A percentile compares a stretch with the other conserved stretches of the same genome.
phyloP scores from a whole-genome alignment of 129 eudicot species.

The Oenanthe sinensis region DNA sequence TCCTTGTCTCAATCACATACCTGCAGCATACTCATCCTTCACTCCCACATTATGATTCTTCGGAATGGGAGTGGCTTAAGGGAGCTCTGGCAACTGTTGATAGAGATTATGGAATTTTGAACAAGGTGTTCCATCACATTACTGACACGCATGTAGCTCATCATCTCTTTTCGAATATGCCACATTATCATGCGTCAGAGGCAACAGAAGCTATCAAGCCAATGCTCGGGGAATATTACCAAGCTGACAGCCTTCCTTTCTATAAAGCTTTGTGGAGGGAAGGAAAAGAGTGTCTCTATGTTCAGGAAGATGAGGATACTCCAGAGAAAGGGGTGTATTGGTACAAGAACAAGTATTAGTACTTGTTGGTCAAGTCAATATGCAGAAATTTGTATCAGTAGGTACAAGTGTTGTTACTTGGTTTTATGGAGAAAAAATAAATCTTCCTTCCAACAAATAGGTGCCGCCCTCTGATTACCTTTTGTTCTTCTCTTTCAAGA shows the following conservation, averaged over 20 bases:
- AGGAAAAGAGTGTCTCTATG: conserved; percentile 16
- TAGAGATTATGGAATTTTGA: conserved; percentile 12
- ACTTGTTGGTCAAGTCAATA: not conserved
- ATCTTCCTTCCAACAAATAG: not conserved
- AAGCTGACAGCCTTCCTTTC: conserved; percentile 12
- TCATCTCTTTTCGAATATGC: conserved; percentile 14
- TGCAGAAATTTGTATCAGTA: not conserved
- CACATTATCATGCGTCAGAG: conserved; percentile 17
- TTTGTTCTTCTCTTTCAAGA: not conserved
- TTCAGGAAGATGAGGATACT: conserved; percentile 4
- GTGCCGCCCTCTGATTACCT: not conserved
- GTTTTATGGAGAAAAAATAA: not conserved
- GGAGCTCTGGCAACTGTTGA: conserved; percentile 16
- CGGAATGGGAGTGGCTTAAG: conserved; percentile 16
- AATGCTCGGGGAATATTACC: conserved; percentile 14
- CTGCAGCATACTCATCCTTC: conserved; percentile 12
- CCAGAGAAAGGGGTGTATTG: conserved; percentile 13
- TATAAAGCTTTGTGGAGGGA: conserved; percentile 11
- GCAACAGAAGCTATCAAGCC: conserved; percentile 17
- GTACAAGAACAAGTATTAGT: conserved; percentile 13
- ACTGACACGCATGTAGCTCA: conserved; percentile 11
- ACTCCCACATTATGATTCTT: conserved; percentile 6
- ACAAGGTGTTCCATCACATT: conserved; percentile 16
- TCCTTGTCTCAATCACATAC: conserved; percentile 3
- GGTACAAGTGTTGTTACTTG: not conserved